Evolutionary conservation across 805 yeast genomes (phyloP), one percentile per base, ranked within the genome.

Genomic region (Kuraishia molischiana): DNA sequence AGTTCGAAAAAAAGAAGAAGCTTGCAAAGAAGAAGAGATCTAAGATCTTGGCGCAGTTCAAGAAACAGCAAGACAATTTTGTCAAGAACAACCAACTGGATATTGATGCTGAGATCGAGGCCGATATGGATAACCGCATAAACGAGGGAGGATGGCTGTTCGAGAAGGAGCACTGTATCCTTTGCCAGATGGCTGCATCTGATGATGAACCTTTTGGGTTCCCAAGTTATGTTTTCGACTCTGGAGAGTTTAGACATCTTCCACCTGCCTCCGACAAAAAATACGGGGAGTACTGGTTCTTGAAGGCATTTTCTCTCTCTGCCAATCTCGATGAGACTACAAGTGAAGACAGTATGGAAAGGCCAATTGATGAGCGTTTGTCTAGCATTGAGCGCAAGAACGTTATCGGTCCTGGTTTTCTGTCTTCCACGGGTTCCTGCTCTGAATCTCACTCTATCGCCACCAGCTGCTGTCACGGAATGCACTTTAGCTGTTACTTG

Each of bases 401-500:
- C 29, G 73, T 72, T 0, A 56, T 79, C 44, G 95, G 95, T 0
- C 90, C 87, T 0, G 89, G 90, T 1, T 85, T 81, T 46, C 74
- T 78, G 2, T 37, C 50, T 4, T 50, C 47, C 6, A 56, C 53
- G 15, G 55, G 55, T 17, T 40, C 58, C 44, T 40, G 59, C 34
- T 58, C 60, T 30, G 66, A 72, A 30, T 61, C 61, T 34, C 65
- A 67, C 40, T 54, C 71, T 5, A 69, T 82, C 1, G 65, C 80
- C 3, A 72, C 77, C 42, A 80, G 95, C 37, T 90, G 98, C 62
- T 95, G 96, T 1, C 98, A 90, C 58, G 94, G 95, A 2, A 81
- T 90, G 79, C 98, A 90, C 56, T 76, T 72, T 43, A 66, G 73
- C 14, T 90, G 98, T 53, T 81, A 79, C 49, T 57, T 74, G 38